Evolutionary conservation across 371 early-diverging fungal genomes (phyloP).

Genomic region (Nematocida ausubeli): DNA sequence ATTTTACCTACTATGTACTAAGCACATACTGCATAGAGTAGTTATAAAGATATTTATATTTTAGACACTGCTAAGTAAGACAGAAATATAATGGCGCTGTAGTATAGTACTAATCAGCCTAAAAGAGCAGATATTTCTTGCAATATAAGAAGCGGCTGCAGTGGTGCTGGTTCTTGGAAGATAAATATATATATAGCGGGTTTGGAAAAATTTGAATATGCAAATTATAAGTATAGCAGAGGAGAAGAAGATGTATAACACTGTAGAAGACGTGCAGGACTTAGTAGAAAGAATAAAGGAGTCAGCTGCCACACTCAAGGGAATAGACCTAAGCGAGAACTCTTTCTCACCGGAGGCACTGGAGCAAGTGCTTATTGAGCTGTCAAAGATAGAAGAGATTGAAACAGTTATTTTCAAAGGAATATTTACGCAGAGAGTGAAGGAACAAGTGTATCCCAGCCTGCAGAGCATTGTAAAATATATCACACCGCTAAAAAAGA

Average conservation of each 20-base stretch:
- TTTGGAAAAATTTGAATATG: constrained; percentile 27
- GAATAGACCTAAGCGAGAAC: constrained; percentile 64
- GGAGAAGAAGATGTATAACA: constrained; percentile 64
- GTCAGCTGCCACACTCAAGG: constrained; percentile 35
- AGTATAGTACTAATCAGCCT: no score
- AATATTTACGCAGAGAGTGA: constrained; percentile 60
- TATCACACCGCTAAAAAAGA: constrained; percentile 23
- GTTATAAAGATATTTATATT: no score
- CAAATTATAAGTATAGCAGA: constrained; percentile 60
- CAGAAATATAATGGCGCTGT: no score
- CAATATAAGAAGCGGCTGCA: no score
- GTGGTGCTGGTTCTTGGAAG: no score
- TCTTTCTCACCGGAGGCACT: constrained; percentile 63
- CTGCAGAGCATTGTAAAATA: constrained; percentile 53
- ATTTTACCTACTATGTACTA: no score
- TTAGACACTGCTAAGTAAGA: no score
- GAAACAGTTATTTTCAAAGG: constrained; percentile 55
- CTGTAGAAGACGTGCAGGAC: constrained; percentile 51
- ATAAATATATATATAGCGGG: neutral
- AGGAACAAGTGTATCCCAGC: constrained; percentile 59
- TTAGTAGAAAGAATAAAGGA: constrained; percentile 49
- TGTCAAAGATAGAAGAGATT: constrained; percentile 53
- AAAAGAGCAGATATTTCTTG: no score
- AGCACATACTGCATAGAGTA: no score
- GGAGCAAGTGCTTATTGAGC: constrained; percentile 47